Conservation (phyloP, 1,284 basidiomycete genomes). For the Quambalaria eucalypti region DNA sequence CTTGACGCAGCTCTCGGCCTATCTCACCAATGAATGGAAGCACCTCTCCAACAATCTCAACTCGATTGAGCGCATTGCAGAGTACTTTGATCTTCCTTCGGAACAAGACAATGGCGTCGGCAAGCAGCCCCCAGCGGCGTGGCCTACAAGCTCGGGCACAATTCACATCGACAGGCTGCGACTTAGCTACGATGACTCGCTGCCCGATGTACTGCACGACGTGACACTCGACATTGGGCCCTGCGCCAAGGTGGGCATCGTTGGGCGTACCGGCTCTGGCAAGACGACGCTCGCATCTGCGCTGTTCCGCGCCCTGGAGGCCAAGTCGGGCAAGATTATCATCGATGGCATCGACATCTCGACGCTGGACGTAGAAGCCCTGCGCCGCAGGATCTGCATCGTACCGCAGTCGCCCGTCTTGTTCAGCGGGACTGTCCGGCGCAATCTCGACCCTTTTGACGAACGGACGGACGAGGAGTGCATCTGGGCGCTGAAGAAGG, state of each 20-base stretch:
- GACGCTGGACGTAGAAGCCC: slow-evolving; percentile 18
- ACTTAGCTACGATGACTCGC: slow-evolving; percentile 57
- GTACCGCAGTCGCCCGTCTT: slow-evolving; percentile 62
- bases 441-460: slow-evolving; percentile 77
- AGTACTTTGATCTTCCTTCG: slow-evolving; percentile 53
- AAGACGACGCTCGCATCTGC: slow-evolving; percentile 27
- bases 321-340: slow-evolving; percentile 26
- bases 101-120: slow-evolving; percentile 1
- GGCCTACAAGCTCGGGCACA: slow-evolving; percentile 53
- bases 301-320: slow-evolving; percentile 18
- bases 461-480: slow-evolving; percentile 75
- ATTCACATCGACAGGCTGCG: slow-evolving; percentile 63
- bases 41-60: slow-evolving; percentile 52
- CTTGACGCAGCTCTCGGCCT: slow-evolving; percentile 24
- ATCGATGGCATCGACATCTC: slow-evolving; percentile 38
- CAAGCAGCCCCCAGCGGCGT: slow-evolving; percentile 26
- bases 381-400: slow-evolving; percentile 49
- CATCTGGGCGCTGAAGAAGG: slow-evolving; percentile 56
- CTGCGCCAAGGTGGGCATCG: slow-evolving; percentile 55
- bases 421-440: slow-evolving; percentile 75
- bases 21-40: slow-evolving; percentile 25
- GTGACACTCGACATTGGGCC: slow-evolving; percentile 66
- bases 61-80: slow-evolving; percentile 74
- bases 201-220: slow-evolving; percentile 69
- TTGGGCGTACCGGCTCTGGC: slow-evolving; percentile 53